Conservation (phyloP, 441 rosid species). For the Theobroma grandiflorum region DNA sequence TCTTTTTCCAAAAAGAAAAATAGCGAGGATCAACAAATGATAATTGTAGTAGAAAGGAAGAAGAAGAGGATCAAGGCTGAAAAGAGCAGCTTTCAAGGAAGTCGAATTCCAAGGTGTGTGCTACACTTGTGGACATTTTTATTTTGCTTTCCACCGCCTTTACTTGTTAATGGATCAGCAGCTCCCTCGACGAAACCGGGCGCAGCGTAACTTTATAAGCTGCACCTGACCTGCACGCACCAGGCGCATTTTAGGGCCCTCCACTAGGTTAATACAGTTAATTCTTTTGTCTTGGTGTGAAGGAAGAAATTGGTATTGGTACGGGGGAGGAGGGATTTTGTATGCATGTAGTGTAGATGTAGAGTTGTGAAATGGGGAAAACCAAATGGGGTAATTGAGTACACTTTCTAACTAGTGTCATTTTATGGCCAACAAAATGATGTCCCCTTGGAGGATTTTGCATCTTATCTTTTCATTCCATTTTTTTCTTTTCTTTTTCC, state of each 20-base stretch:
- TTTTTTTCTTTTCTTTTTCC: slow-evolving; percentile 2
- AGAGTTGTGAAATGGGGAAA: background rate
- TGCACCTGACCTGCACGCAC: slow-evolving; percentile 24
- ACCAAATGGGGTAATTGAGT: slow-evolving; percentile 49
- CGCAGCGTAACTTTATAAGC: slow-evolving; percentile 16
- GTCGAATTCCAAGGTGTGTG: slow-evolving; percentile 28
- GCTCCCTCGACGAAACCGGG: slow-evolving; percentile 21
- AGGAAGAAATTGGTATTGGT: background rate
- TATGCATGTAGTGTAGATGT: too few species aligned
- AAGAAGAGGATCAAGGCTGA: background rate
- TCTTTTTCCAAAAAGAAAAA: background rate
- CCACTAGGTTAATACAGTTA: background rate
- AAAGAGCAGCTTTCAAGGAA: background rate
- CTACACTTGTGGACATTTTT: slow-evolving; percentile 26
- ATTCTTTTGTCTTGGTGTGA: background rate
- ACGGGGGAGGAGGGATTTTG: too few species aligned
- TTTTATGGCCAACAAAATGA: slow-evolving; percentile 91
- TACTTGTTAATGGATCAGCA: background rate
- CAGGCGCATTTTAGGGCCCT: slow-evolving; percentile 35
- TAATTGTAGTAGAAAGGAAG: background rate
- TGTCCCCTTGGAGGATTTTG: slow-evolving; percentile 55
- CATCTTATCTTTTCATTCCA: slow-evolving; percentile 51
- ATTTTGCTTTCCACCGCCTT: background rate
- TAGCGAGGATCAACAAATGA: background rate
- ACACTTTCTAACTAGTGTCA: slow-evolving; percentile 53